Evolutionary conservation across 352 stramenopile genomes (phyloP).

Genomic region (Phytophthora quininea): DNA sequence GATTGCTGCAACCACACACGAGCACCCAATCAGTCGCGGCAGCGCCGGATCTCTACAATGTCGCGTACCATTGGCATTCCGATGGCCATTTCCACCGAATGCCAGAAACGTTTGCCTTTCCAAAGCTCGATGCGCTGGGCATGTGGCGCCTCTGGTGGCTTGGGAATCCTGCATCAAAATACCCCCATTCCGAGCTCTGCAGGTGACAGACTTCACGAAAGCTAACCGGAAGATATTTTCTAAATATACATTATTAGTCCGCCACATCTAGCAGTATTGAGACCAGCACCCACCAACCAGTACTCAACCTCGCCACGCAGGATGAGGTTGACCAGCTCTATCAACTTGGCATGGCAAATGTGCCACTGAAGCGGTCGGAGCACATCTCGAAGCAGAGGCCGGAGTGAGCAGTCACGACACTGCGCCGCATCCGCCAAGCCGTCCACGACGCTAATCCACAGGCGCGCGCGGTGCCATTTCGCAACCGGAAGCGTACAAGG

Average conservation of each 20-base stretch:
- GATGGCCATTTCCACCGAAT: too few relatives aligned
- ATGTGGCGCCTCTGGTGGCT: too few relatives aligned
- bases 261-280: conserved; percentile 8
- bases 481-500: neutral
- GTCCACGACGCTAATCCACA: conserved; percentile 6
- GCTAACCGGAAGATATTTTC: neutral
- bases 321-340: conserved; percentile 6
- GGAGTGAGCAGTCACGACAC: conserved; percentile 1
- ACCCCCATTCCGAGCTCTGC: too few relatives aligned
- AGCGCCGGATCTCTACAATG: too few relatives aligned
- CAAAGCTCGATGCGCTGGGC: too few relatives aligned
- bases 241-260: conserved; percentile 7
- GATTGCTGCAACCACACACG: too few relatives aligned
- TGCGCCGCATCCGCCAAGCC: conserved; percentile 1
- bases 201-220: too few relatives aligned
- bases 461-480: neutral
- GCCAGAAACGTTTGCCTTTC: too few relatives aligned
- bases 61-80: too few relatives aligned
- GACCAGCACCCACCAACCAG: neutral
- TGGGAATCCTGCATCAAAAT: too few relatives aligned
- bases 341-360: conserved; percentile 1
- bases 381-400: too few relatives aligned
- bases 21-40: too few relatives aligned
- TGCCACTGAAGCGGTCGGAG: neutral
- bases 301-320: neutral